Base-by-base conservation (phyloP, 2,329 filamentous ascomycete species). In the Apiospora marii region DNA sequence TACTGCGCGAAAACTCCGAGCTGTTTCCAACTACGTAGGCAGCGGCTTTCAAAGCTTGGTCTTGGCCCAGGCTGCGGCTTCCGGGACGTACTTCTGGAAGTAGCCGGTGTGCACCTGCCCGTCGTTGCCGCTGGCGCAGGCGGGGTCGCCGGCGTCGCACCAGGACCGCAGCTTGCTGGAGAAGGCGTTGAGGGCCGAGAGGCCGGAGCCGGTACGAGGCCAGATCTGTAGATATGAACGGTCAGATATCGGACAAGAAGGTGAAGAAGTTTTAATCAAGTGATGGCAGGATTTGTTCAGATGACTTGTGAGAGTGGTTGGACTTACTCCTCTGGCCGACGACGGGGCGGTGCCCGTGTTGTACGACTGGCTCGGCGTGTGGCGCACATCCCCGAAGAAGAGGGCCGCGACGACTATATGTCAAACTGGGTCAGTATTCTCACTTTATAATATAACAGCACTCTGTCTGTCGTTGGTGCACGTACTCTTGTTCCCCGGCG, bases 401-500 rank as follows among this genome's bases (percentile, higher is more conserved):
- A 53, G 37, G 19, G 48, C 48, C 46, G 68, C 68, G 48, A 7
- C 68, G n/a, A 70, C 68, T 70, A 7, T 0, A 14, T 0, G n/a
- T 1, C 3, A 0, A 43, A 3, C 3, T 24, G 10, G 51, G 27
- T 27, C 4, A 13, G 46, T 30, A 10, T 41, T 10, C 10, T 1
- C 37, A 37, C 4, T 37, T 37, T 6, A 37, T 37, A 2, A 4
- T 37, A 37, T 37, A 30, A 30, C 27, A 30, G 27, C 27, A 30
- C 2, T 30, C 27, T 30, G 27, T 30, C 12, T 43, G 3, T 4
- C 44, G 1, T 19, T 12, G 44, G 44, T 12, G 13, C 12, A 43
- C 68, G 19, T 30, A 70, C 68, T 70, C 68, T 70, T 30, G 48
- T 70, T 53, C 27, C 68, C 68, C 4, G 73, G 74, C 48, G 74